Evolutionary conservation across 2,329 filamentous ascomycete species (phyloP).

Genomic region (Microdochium paspali): DNA sequence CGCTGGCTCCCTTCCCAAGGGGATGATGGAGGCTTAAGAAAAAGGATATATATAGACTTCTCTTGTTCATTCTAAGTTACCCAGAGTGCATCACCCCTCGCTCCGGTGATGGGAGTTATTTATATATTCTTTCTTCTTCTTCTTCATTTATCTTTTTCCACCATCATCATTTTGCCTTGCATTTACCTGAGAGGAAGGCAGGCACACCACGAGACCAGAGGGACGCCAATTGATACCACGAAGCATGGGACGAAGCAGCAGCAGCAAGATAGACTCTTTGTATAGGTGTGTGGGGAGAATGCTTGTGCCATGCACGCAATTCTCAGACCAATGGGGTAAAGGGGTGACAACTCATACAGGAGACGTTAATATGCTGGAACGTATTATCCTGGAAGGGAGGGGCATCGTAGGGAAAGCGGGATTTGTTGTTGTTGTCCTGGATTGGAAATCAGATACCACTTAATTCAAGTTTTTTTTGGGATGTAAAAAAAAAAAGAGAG

Average conservation of each 20-base stretch:
- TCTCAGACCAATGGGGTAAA: no score
- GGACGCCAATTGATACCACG: not conserved
- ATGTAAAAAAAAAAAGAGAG: constrained; percentile 1
- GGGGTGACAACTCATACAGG: no score
- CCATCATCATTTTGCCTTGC: constrained; percentile 6
- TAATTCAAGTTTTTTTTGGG: constrained; percentile 12
- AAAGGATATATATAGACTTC: constrained; percentile 4
- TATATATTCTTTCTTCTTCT: not conserved
- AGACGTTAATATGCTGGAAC: constrained; percentile 27
- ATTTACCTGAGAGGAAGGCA: no score
- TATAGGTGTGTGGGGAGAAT: no score
- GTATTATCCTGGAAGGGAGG: constrained; percentile 33
- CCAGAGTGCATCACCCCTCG: constrained; percentile 1
- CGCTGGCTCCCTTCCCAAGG: constrained; percentile 20
- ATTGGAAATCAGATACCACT: constrained; percentile 16
- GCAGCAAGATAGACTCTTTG: not conserved
- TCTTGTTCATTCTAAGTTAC: constrained; percentile 7
- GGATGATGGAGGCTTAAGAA: constrained; percentile 14
- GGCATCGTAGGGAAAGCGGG: not conserved
- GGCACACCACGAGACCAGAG: no score
- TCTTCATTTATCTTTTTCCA: constrained; percentile 10
- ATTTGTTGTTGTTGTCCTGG: not conserved
- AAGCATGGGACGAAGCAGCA: not conserved
- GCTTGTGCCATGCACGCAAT: no score
- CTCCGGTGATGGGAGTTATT: not conserved